phyloP scores from a whole-genome alignment of 176 grass and related monocot genomes.

The Hordeum vulgare region MorexV3_pseudomolecules_assembly NC_058522.1:422858017-422858516 shows the following conservation, averaged over 20 bases:
- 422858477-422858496: slow-evolving; percentile 73
- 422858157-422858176: slow-evolving; percentile 67
- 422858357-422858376: slow-evolving; percentile 58
- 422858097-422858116: slow-evolving; percentile 99
- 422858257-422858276: slow-evolving; percentile 44
- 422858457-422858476: slow-evolving; percentile 98
- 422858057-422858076: slow-evolving; percentile 59
- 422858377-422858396: slow-evolving; percentile 78
- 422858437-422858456: slow-evolving; percentile 78
- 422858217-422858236: slow-evolving; percentile 76
- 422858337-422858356: slow-evolving; percentile 89
- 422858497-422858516: slow-evolving; percentile 88
- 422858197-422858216: slow-evolving; percentile 65
- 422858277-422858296: slow-evolving; percentile 71
- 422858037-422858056: slow-evolving; percentile 68
- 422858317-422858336: slow-evolving; percentile 99
- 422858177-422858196: slow-evolving; percentile 48
- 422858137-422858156: slow-evolving; percentile 82
- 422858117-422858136: slow-evolving; percentile 94
- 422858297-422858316: slow-evolving; percentile 87
- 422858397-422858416: slow-evolving; percentile 81
- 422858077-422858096: slow-evolving; percentile 60
- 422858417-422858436: slow-evolving; percentile 41
- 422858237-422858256: slow-evolving; percentile 42
- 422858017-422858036: slow-evolving; percentile 52